Conservation (phyloP, 2,329 filamentous ascomycete genomes). For the Pseudogymnoascus sp. region DNA sequence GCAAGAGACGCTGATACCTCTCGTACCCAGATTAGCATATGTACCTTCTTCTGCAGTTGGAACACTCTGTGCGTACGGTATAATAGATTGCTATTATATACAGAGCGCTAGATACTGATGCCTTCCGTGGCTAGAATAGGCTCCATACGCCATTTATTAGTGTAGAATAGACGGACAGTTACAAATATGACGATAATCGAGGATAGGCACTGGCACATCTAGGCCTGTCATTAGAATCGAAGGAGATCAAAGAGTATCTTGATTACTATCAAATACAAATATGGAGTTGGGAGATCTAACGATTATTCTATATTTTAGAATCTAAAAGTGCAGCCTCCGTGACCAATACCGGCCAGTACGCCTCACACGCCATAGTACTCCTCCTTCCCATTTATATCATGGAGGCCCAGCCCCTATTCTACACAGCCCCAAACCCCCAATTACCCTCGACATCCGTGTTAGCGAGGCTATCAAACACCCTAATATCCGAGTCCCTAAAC, state of each 20-base stretch:
- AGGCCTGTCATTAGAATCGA: not conserved
- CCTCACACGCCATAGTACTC: not conserved
- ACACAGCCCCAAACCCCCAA: slow-evolving; percentile 20
- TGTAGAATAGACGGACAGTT: not conserved
- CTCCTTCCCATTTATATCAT: not conserved
- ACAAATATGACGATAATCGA: not conserved
- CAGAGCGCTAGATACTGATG: not conserved
- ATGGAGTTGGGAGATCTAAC: slow-evolving; percentile 2
- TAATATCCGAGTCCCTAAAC: slow-evolving; percentile 21
- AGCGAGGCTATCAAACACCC: slow-evolving; percentile 27
- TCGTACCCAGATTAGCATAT: not conserved
- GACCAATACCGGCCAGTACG: not conserved
- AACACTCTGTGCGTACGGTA: too few species aligned
- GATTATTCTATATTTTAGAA: not conserved
- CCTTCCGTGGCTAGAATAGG: too few species aligned
- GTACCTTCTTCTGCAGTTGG: too few species aligned
- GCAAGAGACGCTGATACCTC: not conserved
- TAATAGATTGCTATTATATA: not conserved
- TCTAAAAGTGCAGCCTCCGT: not conserved
- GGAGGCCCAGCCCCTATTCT: not conserved
- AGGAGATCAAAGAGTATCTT: not conserved
- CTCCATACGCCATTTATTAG: too few species aligned
- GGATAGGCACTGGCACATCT: not conserved
- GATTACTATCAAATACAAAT: not conserved
- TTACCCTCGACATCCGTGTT: slow-evolving; percentile 27